phyloP scores from a whole-genome alignment of 805 yeast species.

The Saccharomycopsis schoenii region DNA sequence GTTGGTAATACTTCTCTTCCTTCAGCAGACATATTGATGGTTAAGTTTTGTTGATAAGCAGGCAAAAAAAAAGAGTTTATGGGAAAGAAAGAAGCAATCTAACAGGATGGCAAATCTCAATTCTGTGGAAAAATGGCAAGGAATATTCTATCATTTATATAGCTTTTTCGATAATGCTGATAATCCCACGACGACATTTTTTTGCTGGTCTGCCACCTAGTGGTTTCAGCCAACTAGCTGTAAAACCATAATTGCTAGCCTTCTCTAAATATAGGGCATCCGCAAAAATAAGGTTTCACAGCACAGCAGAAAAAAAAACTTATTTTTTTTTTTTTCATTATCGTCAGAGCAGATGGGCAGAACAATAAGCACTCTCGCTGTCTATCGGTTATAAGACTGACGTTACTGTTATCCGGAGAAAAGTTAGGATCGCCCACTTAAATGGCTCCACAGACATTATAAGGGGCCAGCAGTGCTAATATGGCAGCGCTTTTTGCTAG shows the following conservation, averaged over 20 bases:
- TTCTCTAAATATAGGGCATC: not conserved
- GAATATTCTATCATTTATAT: not conserved
- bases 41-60: not conserved
- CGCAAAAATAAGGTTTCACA: not conserved
- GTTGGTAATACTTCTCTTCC: conserved; percentile 41
- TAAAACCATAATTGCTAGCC: not conserved
- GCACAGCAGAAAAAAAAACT: not conserved
- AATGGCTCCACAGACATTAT: no score
- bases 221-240: no score
- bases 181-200: not conserved
- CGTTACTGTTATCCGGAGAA: no score
- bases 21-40: not conserved
- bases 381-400: no score
- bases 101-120: not conserved
- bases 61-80: not conserved
- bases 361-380: no score
- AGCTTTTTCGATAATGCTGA: not conserved
- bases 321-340: not conserved
- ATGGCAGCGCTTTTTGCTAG: no score
- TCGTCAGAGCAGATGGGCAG: no score
- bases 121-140: not conserved
- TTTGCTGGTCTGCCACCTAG: not conserved
- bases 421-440: no score
- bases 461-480: no score
- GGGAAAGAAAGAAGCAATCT: not conserved